Base-by-base conservation (phyloP, 2,329 filamentous ascomycete genomes). In the Ceratocystis cubensis region DNA sequence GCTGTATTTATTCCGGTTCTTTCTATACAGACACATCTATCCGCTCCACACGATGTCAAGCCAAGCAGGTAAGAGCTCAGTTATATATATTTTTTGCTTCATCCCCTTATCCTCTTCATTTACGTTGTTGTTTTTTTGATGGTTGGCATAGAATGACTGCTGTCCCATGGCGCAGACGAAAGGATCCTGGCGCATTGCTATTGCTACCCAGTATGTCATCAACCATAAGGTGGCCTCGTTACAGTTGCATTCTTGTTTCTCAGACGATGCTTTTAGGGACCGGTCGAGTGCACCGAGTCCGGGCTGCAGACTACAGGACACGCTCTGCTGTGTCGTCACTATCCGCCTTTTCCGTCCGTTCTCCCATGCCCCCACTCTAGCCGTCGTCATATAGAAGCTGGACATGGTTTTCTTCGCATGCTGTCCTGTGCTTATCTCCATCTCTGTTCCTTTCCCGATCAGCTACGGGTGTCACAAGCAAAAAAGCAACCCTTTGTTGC, bases 11-110 rank as follows among this genome's bases (percentile, higher is more conserved):
- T 15, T 15, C 0, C 3, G 37, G 10, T 15, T 41, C 37, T 13
- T 63, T 4, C 37, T 30, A 65, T 65, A 30, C 41, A 50, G 28
- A 44, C 63, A 46, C 13, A 65, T 46, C n/a, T 41, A 44, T 44
- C 20, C 22, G 37, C 15, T 37, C 10, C 28, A 63, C 46, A 68
- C 22, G 61, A 67, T 68, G 66, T 68, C 66, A 10, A 62, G 59
- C 48, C 66, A 68, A 68, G 63, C 63, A 65, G 66, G 66, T 68
- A 68, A 68, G 66, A 67, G 28, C 20, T 61, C 17, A 30, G 30
- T 2, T 5, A 17, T 2, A 3, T 5, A 17, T 2, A 1, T 25
- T 50, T 6, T 48, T 46, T 10, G 15, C 8, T 10, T 10, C 46
- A 1, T 50, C 48, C 20, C 20, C 4, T 10, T 2, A 25, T 1